Base-by-base conservation (phyloP, 371 early-diverging fungal genomes). In the Rhizomucor pusillus region DNA sequence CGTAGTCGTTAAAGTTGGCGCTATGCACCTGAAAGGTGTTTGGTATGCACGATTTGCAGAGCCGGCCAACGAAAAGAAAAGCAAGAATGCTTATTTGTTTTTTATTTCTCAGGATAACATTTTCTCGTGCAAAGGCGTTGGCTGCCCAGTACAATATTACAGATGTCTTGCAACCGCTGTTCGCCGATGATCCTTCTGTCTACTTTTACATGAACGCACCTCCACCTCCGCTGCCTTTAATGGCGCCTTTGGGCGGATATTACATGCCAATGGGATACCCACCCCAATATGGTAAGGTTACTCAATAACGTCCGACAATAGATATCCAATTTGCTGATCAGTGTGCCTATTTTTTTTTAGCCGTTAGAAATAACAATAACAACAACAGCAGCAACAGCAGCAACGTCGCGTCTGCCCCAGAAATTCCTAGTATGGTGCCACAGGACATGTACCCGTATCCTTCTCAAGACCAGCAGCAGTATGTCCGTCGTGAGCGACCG, bases 1-100 rank as follows among this genome's bases (percentile, higher is more conserved):
- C 45, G 81, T 83, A 18, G 92, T 92, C 6, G 87, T 92, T 50
- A 92, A 92, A 63, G 88, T 87, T 2, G 92, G 92, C 16, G 86
- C 91, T 1, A 91, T 92, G 91, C 87, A 88, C 56, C 74, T 92
- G 29, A 92, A 92, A 62, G 92, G 92, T n/a, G 92, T 92, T 45
- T 92, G 92, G 92, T 80, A 73, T 69, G 73, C 60, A 10, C 43
- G 23, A 6, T 39, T 19, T 33, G 34, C 13, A 18, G 18, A 33
- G 13, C 33, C 43, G n/a, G 5, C 14, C 37, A 33, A 18, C 44
- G n/a, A 23, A 12, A 43, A 25, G 39, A 34, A 50, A 11, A 9
- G 23, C 19, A 35, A 35, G 20, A 35, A 29, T 39, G n/a, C n/a
- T 44, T 54, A 24, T 16, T 36, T 34, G 43, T 34, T 12, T n/a